Evolutionary conservation across 2,329 filamentous ascomycete species (phyloP).

Genomic region (Hirsutella minnesotensis): DNA sequence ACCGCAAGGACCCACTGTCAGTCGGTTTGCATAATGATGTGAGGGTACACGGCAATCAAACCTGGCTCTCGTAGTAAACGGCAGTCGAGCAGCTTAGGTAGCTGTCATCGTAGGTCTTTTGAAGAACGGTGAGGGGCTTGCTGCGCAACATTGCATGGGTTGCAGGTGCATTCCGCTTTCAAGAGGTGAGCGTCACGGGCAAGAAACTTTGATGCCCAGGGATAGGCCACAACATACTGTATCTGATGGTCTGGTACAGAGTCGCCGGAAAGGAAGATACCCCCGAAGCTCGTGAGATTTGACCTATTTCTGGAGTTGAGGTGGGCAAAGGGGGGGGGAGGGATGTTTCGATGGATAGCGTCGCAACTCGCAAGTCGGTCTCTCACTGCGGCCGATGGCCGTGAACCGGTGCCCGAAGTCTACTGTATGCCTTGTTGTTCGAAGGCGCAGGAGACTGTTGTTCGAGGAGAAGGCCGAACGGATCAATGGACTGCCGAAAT

Average conservation of each 20-base stretch:
- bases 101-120: slow-evolving; percentile 96
- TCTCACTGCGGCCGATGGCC: too few species aligned
- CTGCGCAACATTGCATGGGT: slow-evolving; percentile 38
- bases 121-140: slow-evolving; percentile 57
- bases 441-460: too few species aligned
- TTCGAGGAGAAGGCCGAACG: too few species aligned
- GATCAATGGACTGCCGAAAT: background rate
- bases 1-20: background rate
- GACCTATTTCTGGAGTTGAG: too few species aligned
- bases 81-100: slow-evolving; percentile 92
- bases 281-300: too few species aligned
- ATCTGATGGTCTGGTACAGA: background rate
- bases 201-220: background rate
- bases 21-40: background rate
- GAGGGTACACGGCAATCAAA: slow-evolving; percentile 19
- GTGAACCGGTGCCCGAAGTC: too few species aligned
- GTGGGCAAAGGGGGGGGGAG: too few species aligned
- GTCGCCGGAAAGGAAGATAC: background rate
- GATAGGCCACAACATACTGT: background rate
- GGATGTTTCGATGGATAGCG: too few species aligned
- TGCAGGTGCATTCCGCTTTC: background rate
- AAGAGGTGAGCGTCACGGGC: background rate
- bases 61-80: slow-evolving; percentile 90
- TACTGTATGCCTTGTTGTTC: too few species aligned
- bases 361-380: too few species aligned